These are phyloP conservation scores for Boletus subparvulus DNA, from an alignment of 768 basidiomycete genomes.

Conservation along the genomic window DNA sequence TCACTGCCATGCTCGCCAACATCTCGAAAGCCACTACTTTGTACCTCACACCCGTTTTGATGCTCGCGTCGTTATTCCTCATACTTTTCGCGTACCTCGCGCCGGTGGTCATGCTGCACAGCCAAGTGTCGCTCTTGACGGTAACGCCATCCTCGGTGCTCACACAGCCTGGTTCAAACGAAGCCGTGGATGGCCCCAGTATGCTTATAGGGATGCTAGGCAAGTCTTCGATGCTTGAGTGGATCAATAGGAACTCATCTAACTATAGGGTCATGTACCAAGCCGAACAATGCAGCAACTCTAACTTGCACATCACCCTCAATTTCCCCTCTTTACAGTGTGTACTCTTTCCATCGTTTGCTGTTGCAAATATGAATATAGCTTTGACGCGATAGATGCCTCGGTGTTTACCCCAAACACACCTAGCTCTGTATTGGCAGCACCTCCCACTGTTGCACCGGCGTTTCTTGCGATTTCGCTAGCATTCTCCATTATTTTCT, in stretches of 20 bases:
- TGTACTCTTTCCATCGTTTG: slow-evolving; percentile 16
- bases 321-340: slow-evolving; percentile 63
- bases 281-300: slow-evolving; percentile 44
- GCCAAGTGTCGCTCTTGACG: slow-evolving; percentile 61
- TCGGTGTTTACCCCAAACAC: slow-evolving; percentile 57
- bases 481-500: slow-evolving; percentile 57
- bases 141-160: slow-evolving; percentile 56
- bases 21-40: slow-evolving; percentile 67
- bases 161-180: slow-evolving; percentile 34
- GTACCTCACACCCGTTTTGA: slow-evolving; percentile 65
- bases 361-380: background rate
- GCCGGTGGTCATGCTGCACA: slow-evolving; percentile 58
- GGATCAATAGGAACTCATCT: background rate
- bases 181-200: slow-evolving; percentile 61
- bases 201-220: slow-evolving; percentile 67
- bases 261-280: slow-evolving; percentile 64
- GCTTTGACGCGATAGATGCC: slow-evolving; percentile 46
- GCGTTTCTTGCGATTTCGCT: slow-evolving; percentile 64
- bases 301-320: slow-evolving; percentile 58
- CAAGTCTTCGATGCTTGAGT: slow-evolving; percentile 26
- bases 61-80: slow-evolving; percentile 65
- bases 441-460: slow-evolving; percentile 61
- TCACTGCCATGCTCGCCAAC: slow-evolving; percentile 58
- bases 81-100: slow-evolving; percentile 68
- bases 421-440: slow-evolving; percentile 54